Percentiles rank a stretch among this genome's conserved stretches.
These are phyloP conservation scores for Coccomyxa subellipsoidea DNA, from an alignment of 163 green algal genomes.

Conservation along the genomic window DNA sequence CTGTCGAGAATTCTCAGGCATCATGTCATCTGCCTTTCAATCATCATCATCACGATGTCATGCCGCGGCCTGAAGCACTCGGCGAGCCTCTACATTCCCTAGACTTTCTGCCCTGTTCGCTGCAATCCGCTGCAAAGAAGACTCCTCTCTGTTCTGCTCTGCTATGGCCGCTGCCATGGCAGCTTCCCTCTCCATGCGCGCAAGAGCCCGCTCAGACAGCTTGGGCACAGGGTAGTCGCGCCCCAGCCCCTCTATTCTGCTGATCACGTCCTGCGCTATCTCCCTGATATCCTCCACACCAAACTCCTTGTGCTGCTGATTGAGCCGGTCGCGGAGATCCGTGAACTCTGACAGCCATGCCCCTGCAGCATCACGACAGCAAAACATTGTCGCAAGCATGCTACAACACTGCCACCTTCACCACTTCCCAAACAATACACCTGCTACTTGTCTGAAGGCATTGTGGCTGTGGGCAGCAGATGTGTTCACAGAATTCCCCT, in stretches of 20 bases:
- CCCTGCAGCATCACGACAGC: conserved; percentile 9
- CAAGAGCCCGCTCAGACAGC: conserved; percentile 49
- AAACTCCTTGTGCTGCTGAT: conserved; percentile 27
- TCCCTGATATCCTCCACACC: conserved; percentile 24
- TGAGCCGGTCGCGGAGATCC: conserved; percentile 82
- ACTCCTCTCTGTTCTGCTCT: conserved; percentile 68
- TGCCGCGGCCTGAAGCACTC: not conserved
- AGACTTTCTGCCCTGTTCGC: not conserved
- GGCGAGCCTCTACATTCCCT: not conserved
- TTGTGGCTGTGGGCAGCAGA: not conserved
- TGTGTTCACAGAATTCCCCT: too few relatives aligned
- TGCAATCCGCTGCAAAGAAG: not conserved
- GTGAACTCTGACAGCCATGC: conserved; percentile 63
- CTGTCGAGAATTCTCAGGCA: too few relatives aligned
- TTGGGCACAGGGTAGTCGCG: conserved; percentile 52
- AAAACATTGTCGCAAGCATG: too few relatives aligned
- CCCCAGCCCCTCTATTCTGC: conserved; percentile 46
- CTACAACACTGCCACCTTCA: not conserved
- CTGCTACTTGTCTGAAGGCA: not conserved
- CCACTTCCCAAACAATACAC: not conserved
- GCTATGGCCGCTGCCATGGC: conserved; percentile 48
- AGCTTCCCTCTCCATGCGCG: not conserved
- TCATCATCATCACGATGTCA: too few relatives aligned
- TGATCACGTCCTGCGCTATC: conserved; percentile 50
- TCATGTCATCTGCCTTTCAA: too few relatives aligned